Evolutionary conservation across 2,329 filamentous ascomycete genomes (phyloP).

Genomic region (Verticillium tricorpus): DNA sequence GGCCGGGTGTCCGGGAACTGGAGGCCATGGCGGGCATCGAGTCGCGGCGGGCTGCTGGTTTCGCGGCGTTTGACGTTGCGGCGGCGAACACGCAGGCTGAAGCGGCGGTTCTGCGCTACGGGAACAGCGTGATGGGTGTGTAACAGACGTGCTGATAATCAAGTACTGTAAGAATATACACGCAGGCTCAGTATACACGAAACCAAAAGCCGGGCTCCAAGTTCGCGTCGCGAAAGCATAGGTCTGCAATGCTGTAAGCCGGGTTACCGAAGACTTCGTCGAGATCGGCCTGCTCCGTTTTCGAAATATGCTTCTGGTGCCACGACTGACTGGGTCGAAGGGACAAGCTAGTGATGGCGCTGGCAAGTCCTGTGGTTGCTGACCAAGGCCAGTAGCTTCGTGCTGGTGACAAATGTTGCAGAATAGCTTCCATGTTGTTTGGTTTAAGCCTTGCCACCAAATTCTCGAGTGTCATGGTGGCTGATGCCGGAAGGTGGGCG

Average conservation of each 20-base stretch:
- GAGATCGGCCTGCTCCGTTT: not conserved
- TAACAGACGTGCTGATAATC: too few relatives aligned
- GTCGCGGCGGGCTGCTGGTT: constrained; percentile 40
- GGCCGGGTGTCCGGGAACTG: constrained; percentile 36
- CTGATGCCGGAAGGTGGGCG: not conserved
- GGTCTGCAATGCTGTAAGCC: not conserved
- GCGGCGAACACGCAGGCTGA: not conserved
- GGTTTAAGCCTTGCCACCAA: not conserved
- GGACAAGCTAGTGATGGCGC: too few relatives aligned
- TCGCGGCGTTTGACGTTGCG: not conserved
- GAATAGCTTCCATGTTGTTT: not conserved
- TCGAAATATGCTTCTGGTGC: not conserved
- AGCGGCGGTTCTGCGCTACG: not conserved
- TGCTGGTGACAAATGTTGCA: not conserved
- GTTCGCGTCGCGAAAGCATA: not conserved
- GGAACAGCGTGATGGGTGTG: not conserved
- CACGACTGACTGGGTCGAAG: not conserved
- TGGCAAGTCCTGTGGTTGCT: not conserved
- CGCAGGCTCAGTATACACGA: not conserved
- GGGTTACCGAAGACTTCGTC: not conserved
- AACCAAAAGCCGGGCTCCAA: not conserved
- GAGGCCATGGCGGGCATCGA: constrained; percentile 22
- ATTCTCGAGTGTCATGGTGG: not conserved
- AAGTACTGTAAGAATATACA: not conserved
- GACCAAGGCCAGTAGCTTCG: not conserved